Conservation (phyloP, 192 early-diverging fungal species). For the Globomyces pollinis-pini region DNA sequence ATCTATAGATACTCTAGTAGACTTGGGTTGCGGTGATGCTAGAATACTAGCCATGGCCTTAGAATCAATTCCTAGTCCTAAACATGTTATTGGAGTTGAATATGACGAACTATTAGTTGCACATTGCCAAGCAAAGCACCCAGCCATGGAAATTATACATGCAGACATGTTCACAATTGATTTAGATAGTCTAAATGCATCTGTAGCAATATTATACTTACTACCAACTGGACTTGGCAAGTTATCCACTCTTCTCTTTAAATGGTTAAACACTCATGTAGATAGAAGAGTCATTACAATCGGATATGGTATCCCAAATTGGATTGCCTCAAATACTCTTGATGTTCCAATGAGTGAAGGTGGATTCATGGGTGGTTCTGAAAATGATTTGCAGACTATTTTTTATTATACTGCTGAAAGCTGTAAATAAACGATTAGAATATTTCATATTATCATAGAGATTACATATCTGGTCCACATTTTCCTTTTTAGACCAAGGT, state of each 20-base stretch:
- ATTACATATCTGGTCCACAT: too few relatives aligned
- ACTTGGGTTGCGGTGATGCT: conserved; percentile 31
- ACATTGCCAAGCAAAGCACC: neutral
- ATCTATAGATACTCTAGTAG: conserved; percentile 14
- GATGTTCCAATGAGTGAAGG: neutral
- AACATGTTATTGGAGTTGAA: conserved; percentile 20
- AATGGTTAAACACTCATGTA: neutral
- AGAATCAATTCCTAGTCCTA: neutral
- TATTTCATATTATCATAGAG: too few relatives aligned
- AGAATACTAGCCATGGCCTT: conserved; percentile 13
- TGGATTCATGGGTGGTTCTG: conserved; percentile 4
- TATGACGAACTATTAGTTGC: conserved; percentile 15
- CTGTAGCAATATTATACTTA: conserved; percentile 19
- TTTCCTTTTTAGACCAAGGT: too few relatives aligned
- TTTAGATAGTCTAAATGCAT: conserved; percentile 11
- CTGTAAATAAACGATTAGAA: too few relatives aligned
- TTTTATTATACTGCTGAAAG: too few relatives aligned
- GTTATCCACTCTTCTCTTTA: conserved; percentile 5
- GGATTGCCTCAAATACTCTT: conserved; percentile 6
- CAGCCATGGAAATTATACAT: conserved; percentile 4
- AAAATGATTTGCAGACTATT: neutral
- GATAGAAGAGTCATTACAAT: conserved; percentile 24
- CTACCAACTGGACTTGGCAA: conserved; percentile 16
- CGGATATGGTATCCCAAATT: conserved; percentile 20
- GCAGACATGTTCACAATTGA: conserved; percentile 26